Conservation (phyloP, 345 rosid species). For the Litchi chinensis region DNA sequence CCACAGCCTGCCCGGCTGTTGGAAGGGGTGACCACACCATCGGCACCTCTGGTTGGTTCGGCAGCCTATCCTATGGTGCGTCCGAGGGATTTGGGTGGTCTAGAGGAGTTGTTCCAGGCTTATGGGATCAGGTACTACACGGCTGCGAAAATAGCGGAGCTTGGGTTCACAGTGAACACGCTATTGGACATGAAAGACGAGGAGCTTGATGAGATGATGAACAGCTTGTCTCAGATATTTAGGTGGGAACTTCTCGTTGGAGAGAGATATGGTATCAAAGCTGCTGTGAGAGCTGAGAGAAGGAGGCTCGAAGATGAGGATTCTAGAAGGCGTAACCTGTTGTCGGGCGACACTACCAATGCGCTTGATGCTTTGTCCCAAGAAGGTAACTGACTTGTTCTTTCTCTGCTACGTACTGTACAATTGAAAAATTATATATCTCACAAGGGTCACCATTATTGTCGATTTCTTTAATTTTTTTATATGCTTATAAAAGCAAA, state of each 20-base stretch:
- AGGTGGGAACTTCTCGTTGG: conserved; percentile 95
- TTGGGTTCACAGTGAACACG: conserved; percentile 95
- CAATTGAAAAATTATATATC: too few relatives aligned
- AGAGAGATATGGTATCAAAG: conserved; percentile 87
- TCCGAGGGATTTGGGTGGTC: conserved; percentile 62
- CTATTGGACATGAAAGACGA: conserved; percentile 89
- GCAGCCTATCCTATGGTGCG: conserved; percentile 42
- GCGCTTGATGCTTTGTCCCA: conserved; percentile 89
- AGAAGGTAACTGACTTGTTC: conserved; percentile 53
- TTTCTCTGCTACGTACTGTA: background rate
- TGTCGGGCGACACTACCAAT: conserved; percentile 51
- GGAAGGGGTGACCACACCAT: conserved; percentile 33
- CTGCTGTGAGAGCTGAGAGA: conserved; percentile 91
- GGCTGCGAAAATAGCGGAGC: conserved; percentile 86
- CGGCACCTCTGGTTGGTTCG: conserved; percentile 26
- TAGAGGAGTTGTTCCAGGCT: conserved; percentile 79
- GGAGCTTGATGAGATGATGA: conserved; percentile 99
- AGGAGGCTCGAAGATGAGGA: conserved; percentile 72
- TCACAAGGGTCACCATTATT: background rate
- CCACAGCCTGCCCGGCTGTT: conserved; percentile 37
- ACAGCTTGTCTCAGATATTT: conserved; percentile 81
- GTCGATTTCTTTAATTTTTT: background rate
- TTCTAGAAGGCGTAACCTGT: conserved; percentile 49
- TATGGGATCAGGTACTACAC: conserved; percentile 88
- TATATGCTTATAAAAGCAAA: background rate